These are phyloP conservation scores for Simmondsia chinensis DNA, from an alignment of 148 eudicot genomes.

Conservation along the genomic window DNA sequence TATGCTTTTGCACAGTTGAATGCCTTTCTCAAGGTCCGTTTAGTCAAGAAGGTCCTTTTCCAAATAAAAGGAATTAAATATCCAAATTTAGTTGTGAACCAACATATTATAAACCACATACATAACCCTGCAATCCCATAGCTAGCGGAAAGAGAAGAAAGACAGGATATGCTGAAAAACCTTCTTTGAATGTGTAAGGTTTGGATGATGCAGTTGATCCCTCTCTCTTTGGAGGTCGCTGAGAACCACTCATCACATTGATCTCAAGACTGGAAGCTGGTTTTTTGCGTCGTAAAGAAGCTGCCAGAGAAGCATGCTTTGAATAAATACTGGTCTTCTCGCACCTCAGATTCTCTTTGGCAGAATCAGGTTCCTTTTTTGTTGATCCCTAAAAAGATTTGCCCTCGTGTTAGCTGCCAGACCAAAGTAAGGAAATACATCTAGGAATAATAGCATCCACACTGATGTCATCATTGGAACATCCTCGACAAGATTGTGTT, in stretches of 20 bases:
- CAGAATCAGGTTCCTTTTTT: slow-evolving; percentile 43
- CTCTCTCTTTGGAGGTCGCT: slow-evolving; percentile 72
- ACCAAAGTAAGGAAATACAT: no score
- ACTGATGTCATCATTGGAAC: background rate
- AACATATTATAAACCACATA: no score
- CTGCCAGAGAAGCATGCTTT: slow-evolving; percentile 45
- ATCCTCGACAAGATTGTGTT: no score
- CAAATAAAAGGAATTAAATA: no score
- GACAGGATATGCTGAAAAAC: slow-evolving; percentile 17
- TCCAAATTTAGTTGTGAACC: no score
- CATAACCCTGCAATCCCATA: no score
- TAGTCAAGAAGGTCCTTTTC: no score
- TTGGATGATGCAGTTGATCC: slow-evolving; percentile 85
- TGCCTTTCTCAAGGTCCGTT: no score
- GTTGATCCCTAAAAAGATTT: slow-evolving; percentile 47
- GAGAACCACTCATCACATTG: slow-evolving; percentile 77
- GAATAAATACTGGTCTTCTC: slow-evolving; percentile 51
- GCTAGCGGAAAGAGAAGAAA: background rate
- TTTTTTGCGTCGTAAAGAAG: slow-evolving; percentile 51
- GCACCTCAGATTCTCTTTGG: slow-evolving; percentile 51
- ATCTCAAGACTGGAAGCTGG: slow-evolving; percentile 86
- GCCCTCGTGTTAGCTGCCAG: no score
- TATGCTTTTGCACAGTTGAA: no score
- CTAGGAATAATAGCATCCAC: no score
- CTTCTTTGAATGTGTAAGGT: slow-evolving; percentile 66